phyloP scores from a whole-genome alignment of 2,329 filamentous ascomycete species.

The Cladosporium phlei region DNA sequence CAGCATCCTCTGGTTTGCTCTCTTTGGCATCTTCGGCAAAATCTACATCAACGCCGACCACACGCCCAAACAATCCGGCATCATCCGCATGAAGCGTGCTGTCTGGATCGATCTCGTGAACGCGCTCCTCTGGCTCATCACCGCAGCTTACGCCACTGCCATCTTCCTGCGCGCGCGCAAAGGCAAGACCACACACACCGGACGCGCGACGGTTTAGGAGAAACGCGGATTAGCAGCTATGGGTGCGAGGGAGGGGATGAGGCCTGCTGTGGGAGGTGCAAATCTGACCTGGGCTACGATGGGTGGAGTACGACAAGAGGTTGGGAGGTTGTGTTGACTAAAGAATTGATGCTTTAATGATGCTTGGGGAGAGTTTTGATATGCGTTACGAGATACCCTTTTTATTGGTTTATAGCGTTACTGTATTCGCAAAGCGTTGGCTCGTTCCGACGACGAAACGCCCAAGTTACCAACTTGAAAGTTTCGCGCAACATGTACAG shows the following conservation, averaged over 20 bases:
- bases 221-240: constrained; percentile 12
- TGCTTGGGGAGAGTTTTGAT: neutral
- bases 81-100: constrained; percentile 76
- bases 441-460: too few relatives aligned
- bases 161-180: constrained; percentile 56
- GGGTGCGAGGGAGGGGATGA: constrained; percentile 14
- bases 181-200: constrained; percentile 41
- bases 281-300: constrained; percentile 2
- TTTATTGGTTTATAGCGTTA: neutral
- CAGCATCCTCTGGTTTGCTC: constrained; percentile 67
- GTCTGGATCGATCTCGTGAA: constrained; percentile 78
- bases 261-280: constrained; percentile 2
- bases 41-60: constrained; percentile 70
- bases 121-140: constrained; percentile 70
- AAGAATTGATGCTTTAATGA: neutral
- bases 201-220: constrained; percentile 30
- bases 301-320: constrained; percentile 9
- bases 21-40: constrained; percentile 79
- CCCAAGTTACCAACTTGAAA: too few relatives aligned
- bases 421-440: too few relatives aligned
- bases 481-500: too few relatives aligned
- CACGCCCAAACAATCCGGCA: constrained; percentile 47
- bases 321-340: neutral
- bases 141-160: constrained; percentile 50
- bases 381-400: constrained; percentile 12